Evolutionary conservation across 2,329 filamentous ascomycete genomes (phyloP).

Genomic region (Orbilia blumenaviensis): DNA sequence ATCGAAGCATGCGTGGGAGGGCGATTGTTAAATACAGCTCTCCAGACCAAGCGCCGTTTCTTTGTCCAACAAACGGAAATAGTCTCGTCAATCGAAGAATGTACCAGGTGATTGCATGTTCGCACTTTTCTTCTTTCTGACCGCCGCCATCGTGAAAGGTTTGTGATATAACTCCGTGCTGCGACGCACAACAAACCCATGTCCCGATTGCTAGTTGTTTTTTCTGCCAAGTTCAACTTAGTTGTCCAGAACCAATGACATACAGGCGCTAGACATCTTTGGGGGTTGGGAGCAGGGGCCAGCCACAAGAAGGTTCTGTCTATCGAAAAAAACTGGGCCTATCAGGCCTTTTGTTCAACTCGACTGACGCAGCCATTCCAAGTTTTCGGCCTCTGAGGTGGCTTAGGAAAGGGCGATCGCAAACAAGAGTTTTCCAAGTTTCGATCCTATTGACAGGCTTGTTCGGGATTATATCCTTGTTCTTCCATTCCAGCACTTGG

Average conservation of each 20-base stretch:
- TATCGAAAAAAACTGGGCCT: constrained; percentile 12
- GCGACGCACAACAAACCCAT: constrained; percentile 21
- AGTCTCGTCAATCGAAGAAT: not conserved
- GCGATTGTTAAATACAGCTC: constrained; percentile 44
- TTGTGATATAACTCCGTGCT: constrained; percentile 40
- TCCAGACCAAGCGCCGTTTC: constrained; percentile 9
- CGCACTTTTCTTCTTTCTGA: constrained; percentile 44
- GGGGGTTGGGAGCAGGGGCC: constrained; percentile 13
- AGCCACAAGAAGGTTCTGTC: constrained; percentile 30
- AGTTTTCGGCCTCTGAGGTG: constrained; percentile 29
- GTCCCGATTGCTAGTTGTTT: constrained; percentile 28
- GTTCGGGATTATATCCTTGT: not conserved
- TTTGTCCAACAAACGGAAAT: constrained; percentile 13
- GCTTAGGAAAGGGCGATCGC: constrained; percentile 14
- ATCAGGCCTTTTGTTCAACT: constrained; percentile 22
- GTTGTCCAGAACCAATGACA: constrained; percentile 17
- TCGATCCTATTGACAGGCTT: constrained; percentile 5
- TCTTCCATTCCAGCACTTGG: not conserved
- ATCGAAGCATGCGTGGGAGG: constrained; percentile 14
- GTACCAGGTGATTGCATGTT: constrained; percentile 12
- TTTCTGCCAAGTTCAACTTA: constrained; percentile 17
- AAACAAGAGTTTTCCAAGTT: constrained; percentile 28
- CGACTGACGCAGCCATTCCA: constrained; percentile 18
- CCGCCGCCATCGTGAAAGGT: not conserved
- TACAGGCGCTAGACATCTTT: not conserved